A percentile compares a stretch with the other conserved stretches of the same genome.
Evolutionary conservation across 78 protist genomes (phyloP).

Genomic region (Planoprotostelium fungivorum): DNA sequence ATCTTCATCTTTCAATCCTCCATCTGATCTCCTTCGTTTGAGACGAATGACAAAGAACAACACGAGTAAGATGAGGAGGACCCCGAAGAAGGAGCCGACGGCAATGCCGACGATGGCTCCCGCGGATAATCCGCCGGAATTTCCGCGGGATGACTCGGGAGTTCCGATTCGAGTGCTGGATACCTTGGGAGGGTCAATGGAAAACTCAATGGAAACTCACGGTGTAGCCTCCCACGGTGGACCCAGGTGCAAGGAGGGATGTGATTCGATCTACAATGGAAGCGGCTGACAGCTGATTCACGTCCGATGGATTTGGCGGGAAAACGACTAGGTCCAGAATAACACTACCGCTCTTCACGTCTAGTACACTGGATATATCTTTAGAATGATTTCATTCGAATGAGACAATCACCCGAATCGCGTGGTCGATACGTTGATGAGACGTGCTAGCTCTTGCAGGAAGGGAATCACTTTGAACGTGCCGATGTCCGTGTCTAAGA

Average conservation of each 20-base stretch:
- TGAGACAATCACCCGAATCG: background rate
- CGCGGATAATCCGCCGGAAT: background rate
- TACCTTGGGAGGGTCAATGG: too few relatives aligned
- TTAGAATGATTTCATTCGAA: background rate
- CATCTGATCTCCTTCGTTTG: background rate
- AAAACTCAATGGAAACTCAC: too few relatives aligned
- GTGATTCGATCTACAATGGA: background rate
- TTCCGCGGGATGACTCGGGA: too few relatives aligned
- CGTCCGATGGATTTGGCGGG: background rate
- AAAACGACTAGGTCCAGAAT: background rate
- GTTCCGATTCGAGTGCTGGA: too few relatives aligned
- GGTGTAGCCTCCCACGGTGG: too few relatives aligned
- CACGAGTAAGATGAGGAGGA: background rate
- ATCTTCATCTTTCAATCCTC: background rate
- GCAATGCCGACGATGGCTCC: background rate
- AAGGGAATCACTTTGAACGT: background rate
- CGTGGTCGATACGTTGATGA: background rate
- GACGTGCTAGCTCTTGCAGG: background rate
- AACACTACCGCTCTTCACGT: background rate
- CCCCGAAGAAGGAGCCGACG: background rate
- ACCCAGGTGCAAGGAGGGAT: too few relatives aligned
- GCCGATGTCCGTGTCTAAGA: background rate
- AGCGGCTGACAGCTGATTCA: background rate
- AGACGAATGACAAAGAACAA: background rate
- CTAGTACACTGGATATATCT: background rate